Evolutionary conservation across 1,284 basidiomycete species (phyloP).

Genomic region (Calocybe gambosa): DNA sequence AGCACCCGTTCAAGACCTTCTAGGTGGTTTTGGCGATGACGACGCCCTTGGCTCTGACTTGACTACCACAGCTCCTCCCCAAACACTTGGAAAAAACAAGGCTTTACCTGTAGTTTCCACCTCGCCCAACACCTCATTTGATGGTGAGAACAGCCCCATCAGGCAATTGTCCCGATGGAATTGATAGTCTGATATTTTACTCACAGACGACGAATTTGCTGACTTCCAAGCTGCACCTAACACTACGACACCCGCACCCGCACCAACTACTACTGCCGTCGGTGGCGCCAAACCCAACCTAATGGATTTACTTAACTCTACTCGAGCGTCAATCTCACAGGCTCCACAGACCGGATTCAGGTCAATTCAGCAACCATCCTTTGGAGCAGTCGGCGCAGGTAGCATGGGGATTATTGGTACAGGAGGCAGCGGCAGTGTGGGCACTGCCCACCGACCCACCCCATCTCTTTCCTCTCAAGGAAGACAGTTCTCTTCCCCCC

Average conservation of each 20-base stretch:
- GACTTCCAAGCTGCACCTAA: constrained; percentile 82
- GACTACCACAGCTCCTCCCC: constrained; percentile 19
- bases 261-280: constrained; percentile 19
- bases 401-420: constrained; percentile 9
- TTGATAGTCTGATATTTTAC: neutral
- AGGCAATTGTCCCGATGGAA: neutral
- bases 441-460: constrained; percentile 24
- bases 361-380: constrained; percentile 22
- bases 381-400: constrained; percentile 6
- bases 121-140: constrained; percentile 28
- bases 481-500: constrained; percentile 22
- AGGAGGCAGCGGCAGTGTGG: constrained; percentile 17
- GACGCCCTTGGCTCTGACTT: constrained; percentile 32
- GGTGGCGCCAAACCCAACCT: constrained; percentile 38
- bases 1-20: constrained; percentile 48
- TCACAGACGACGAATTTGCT: constrained; percentile 79
- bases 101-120: constrained; percentile 50
- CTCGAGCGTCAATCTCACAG: constrained; percentile 11
- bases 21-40: constrained; percentile 73
- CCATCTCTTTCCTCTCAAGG: constrained; percentile 26
- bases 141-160: constrained; percentile 32
- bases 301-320: constrained; percentile 44
- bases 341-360: constrained; percentile 19
- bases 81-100: constrained; percentile 43
- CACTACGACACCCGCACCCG: constrained; percentile 20